Percentiles rank a stretch among this genome's conserved stretches.
Conservation (phyloP, 257 asterid genomes). For the Fraxinus anomala region DNA sequence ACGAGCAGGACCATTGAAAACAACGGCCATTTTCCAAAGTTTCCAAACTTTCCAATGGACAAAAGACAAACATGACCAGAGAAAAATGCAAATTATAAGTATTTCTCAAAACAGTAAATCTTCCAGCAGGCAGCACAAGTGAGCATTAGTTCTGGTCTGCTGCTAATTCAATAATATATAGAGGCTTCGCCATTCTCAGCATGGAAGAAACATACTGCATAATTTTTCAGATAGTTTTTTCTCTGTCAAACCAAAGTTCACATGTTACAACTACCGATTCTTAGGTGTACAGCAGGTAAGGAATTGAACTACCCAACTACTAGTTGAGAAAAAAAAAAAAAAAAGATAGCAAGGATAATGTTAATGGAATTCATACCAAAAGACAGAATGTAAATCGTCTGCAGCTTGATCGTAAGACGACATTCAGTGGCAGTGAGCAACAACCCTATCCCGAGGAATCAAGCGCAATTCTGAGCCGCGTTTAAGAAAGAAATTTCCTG, state of each 20-base stretch:
- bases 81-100: too few relatives aligned
- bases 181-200: neutral
- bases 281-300: neutral
- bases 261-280: neutral
- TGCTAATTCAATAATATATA: constrained; percentile 10
- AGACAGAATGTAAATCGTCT: constrained; percentile 15
- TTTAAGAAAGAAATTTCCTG: constrained; percentile 92
- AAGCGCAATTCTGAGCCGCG: constrained; percentile 89
- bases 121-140: too few relatives aligned
- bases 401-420: constrained; percentile 25
- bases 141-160: neutral
- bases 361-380: constrained; percentile 21
- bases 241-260: constrained; percentile 16
- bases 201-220: neutral
- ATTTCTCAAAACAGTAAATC: neutral
- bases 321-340: constrained; percentile 12
- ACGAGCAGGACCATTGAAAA: too few relatives aligned
- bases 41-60: neutral
- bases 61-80: neutral
- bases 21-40: too few relatives aligned
- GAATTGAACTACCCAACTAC: neutral
- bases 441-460: constrained; percentile 94
- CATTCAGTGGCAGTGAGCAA: constrained; percentile 34
- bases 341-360: neutral
- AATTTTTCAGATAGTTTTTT: neutral